Base-by-base conservation (phyloP, 257 asterid species). In the Nicotiana undulata region DNA sequence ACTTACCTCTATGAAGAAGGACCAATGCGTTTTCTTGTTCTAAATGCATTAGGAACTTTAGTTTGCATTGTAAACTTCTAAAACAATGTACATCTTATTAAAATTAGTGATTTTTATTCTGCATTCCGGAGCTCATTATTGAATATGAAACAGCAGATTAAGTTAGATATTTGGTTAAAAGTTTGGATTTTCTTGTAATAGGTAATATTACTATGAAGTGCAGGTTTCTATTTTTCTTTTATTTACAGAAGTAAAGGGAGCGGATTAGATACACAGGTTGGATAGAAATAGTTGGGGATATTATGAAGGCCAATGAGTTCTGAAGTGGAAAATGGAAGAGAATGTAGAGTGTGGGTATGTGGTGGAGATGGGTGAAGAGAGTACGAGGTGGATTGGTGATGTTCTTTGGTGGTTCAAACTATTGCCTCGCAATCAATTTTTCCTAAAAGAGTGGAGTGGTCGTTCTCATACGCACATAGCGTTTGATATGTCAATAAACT, bases 281-380 rank as follows among this genome's bases (percentile, higher is more conserved):
- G 77, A 13, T 46, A 44, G 22, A 24, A 22, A 46, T 72, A 72
- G 78, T 72, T 49, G 78, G 40, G 61, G 61, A 24, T 72, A 13
- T 46, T 44, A 46, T 46, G 59, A 44, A 44, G 78, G 60, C 78
- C 34, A 46, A 49, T 72, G 78, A 72, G 40, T 72, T 46, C 29
- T 72, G 16, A 72, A 46, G 60, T 44, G 34, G 58, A 70, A 70
- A 68, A 68, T 68, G 12, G 59, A 68, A 70, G 22, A 46, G 61
- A 46, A 24, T n/a, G 56, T 72, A 44, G 60, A 22, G 22, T 72
- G 37, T 72, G 60, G 77, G 59, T 72, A 46, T 72, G 76, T 72
- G 77, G 22, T 44, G 77, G 77, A 72, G 59, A 26, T 72, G 77
- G 22, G 77, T 72, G 60, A 46, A 72, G 60, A 22, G 37, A 72